phyloP scores from a whole-genome alignment of 768 basidiomycete species.

The Tylopilus cervinicoccineus region DNA sequence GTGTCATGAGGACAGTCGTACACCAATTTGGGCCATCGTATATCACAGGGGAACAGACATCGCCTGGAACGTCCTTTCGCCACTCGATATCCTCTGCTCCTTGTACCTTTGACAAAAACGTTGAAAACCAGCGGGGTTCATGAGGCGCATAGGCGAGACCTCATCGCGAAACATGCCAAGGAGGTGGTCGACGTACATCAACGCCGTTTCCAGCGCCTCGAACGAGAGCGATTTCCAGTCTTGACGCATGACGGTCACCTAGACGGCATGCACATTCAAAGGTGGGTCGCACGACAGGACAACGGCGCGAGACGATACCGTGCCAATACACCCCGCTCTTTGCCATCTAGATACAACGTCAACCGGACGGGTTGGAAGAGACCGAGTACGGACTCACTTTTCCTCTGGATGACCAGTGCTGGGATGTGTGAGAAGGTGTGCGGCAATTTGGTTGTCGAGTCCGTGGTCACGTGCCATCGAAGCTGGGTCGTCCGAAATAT shows the following conservation, averaged over 20 bases:
- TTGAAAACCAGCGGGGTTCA: slow-evolving; percentile 24
- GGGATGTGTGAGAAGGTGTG: slow-evolving; percentile 30
- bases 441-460: slow-evolving; percentile 29
- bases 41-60: slow-evolving; percentile 22
- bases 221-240: slow-evolving; percentile 22
- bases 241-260: slow-evolving; percentile 28
- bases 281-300: no score
- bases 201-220: slow-evolving; percentile 25
- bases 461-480: slow-evolving; percentile 19
- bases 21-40: neutral
- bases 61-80: slow-evolving; percentile 8
- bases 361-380: neutral
- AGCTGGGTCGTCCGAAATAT: slow-evolving; percentile 15
- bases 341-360: slow-evolving; percentile 16
- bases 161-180: slow-evolving; percentile 27
- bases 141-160: slow-evolving; percentile 7
- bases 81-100: slow-evolving; percentile 12
- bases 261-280: neutral
- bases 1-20: neutral
- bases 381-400: slow-evolving; percentile 6
- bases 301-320: slow-evolving; percentile 13
- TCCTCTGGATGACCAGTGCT: slow-evolving; percentile 23
- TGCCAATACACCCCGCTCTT: slow-evolving; percentile 25
- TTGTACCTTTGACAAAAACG: slow-evolving; percentile 23
- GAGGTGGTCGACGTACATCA: slow-evolving; percentile 34